These are phyloP conservation scores for Cardiospermum halicacabum DNA, from an alignment of 345 rosid genomes.

Conservation along the genomic window DNA sequence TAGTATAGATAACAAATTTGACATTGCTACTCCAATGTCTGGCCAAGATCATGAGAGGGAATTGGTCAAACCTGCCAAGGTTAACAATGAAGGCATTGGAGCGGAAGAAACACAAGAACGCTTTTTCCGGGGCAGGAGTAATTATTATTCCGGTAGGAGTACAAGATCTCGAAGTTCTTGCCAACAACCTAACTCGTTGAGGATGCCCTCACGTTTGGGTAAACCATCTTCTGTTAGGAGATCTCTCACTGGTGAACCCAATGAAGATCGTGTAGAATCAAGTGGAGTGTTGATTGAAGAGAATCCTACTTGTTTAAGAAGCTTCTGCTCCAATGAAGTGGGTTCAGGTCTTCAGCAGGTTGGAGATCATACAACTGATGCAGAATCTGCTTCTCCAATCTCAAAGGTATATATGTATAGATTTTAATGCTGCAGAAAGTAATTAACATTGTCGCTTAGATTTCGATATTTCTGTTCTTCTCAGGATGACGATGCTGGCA, in stretches of 20 bases:
- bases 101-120: constrained; percentile 24
- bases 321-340: neutral
- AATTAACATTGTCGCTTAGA: neutral
- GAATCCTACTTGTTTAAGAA: neutral
- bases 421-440: neutral
- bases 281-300: constrained; percentile 4
- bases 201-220: constrained; percentile 20
- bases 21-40: constrained; percentile 36
- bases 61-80: constrained; percentile 26
- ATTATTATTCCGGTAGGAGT: constrained; percentile 23
- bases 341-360: constrained; percentile 5
- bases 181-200: constrained; percentile 16
- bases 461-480: constrained; percentile 5
- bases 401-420: neutral
- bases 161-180: constrained; percentile 31
- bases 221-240: constrained; percentile 16
- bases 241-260: neutral
- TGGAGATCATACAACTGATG: neutral
- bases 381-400: neutral
- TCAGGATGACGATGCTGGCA: constrained; percentile 10
- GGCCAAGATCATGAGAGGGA: constrained; percentile 28
- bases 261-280: neutral
- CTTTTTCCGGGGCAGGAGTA: constrained; percentile 24
- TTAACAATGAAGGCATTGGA: constrained; percentile 22
- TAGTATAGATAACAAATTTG: constrained; percentile 22